Evolutionary conservation across 176 grass and related monocot species (phyloP).

Genomic region (Guadua angustifolia): DNA sequence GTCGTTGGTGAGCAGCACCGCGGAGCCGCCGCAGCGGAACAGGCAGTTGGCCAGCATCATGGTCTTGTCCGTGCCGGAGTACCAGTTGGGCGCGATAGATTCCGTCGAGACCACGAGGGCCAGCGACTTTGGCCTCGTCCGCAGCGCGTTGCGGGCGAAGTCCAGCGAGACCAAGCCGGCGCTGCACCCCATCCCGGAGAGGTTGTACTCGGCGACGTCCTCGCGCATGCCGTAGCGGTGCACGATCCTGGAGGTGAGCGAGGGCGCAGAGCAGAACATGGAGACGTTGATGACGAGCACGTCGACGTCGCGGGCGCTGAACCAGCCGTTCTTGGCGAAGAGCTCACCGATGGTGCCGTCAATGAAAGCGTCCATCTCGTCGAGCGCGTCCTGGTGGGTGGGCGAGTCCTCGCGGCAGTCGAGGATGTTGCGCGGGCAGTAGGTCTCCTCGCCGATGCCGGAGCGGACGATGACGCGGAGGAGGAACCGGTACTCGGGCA

Average conservation of each 20-base stretch:
- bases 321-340: slow-evolving; percentile 27
- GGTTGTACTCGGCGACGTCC: slow-evolving; percentile 66
- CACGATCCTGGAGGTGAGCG: slow-evolving; percentile 57
- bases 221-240: slow-evolving; percentile 56
- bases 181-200: slow-evolving; percentile 83
- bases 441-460: slow-evolving; percentile 75
- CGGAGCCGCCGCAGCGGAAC: slow-evolving; percentile 62
- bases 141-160: slow-evolving; percentile 57
- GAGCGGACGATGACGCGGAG: slow-evolving; percentile 72
- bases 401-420: slow-evolving; percentile 55
- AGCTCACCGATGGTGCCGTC: slow-evolving; percentile 43
- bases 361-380: slow-evolving; percentile 69
- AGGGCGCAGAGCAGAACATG: slow-evolving; percentile 67
- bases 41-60: slow-evolving; percentile 88
- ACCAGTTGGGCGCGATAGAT: slow-evolving; percentile 76
- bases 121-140: slow-evolving; percentile 26
- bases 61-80: slow-evolving; percentile 65
- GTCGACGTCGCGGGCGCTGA: slow-evolving; percentile 51
- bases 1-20: slow-evolving; percentile 66
- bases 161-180: slow-evolving; percentile 58
- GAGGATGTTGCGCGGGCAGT: slow-evolving; percentile 57
- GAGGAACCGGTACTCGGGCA: slow-evolving; percentile 64
- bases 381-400: slow-evolving; percentile 39
- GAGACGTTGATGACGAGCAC: slow-evolving; percentile 59
- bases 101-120: slow-evolving; percentile 72